Evolutionary conservation across 208 protist species (phyloP).

Genomic region (Naegleria lovaniensis): DNA sequence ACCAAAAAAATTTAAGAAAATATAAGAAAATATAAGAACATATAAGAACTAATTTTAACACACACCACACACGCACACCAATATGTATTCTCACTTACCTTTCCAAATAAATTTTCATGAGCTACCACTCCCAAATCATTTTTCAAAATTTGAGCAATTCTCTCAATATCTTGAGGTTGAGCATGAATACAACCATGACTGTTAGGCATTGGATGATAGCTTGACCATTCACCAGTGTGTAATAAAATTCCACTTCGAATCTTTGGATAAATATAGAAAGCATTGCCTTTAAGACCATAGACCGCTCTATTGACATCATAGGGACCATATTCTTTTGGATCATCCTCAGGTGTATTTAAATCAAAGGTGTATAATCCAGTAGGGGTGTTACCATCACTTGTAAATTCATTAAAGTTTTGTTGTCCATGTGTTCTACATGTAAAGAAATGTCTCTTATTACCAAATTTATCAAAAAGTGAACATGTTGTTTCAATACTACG

Average conservation of each 20-base stretch:
- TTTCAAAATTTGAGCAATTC: constrained; percentile 30
- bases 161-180: constrained; percentile 35
- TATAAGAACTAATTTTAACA: no score
- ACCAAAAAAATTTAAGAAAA: no score
- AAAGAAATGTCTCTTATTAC: constrained; percentile 37
- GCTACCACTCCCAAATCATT: constrained; percentile 35
- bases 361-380: constrained; percentile 46
- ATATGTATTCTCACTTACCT: no score
- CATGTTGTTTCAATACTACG: constrained; percentile 39
- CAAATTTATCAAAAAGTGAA: constrained; percentile 34
- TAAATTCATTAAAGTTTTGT: constrained; percentile 37
- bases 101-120: constrained; percentile 39
- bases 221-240: constrained; percentile 46
- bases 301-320: constrained; percentile 45
- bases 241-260: constrained; percentile 44
- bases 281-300: constrained; percentile 42
- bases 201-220: constrained; percentile 40
- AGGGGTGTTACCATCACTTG: constrained; percentile 37
- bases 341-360: constrained; percentile 45
- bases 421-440: constrained; percentile 43
- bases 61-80: no score
- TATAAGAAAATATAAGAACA: no score
- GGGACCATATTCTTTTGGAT: constrained; percentile 43
- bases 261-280: constrained; percentile 35
- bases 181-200: constrained; percentile 45